phyloP scores from a whole-genome alignment of 177 flowering plant species.

The Telopea speciosissima region DNA sequence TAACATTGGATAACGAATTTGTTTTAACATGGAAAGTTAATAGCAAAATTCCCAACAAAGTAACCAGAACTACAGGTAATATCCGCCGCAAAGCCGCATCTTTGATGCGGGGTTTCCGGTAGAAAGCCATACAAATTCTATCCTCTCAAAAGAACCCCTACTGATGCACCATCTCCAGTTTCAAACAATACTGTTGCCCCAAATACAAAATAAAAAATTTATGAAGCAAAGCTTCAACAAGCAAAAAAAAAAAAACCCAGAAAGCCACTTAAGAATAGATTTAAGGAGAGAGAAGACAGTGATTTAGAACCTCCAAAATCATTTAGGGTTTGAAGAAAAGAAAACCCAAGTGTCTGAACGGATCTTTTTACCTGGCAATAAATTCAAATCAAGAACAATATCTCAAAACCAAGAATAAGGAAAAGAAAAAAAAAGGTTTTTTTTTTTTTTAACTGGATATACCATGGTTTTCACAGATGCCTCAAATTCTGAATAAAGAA shows the following conservation, averaged over 20 bases:
- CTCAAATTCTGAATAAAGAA: too few relatives aligned
- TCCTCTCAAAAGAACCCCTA: background rate
- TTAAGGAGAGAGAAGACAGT: slow-evolving; percentile 14
- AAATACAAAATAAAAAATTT: background rate
- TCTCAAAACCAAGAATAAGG: too few relatives aligned
- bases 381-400: too few relatives aligned
- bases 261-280: slow-evolving; percentile 18
- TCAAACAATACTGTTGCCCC: background rate
- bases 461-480: too few relatives aligned
- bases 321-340: slow-evolving; percentile 3
- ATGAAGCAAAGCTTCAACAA: background rate
- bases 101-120: slow-evolving; percentile 38
- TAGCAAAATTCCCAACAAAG: slow-evolving; percentile 34
- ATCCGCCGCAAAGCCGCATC: slow-evolving; percentile 42
- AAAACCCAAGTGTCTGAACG: slow-evolving; percentile 3
- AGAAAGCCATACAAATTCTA: slow-evolving; percentile 34
- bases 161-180: slow-evolving; percentile 1
- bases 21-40: slow-evolving; percentile 34
- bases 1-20: slow-evolving; percentile 22
- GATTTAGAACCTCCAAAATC: background rate
- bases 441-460: too few relatives aligned
- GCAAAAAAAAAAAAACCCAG: background rate
- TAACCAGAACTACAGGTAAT: slow-evolving; percentile 33
- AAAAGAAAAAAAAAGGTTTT: too few relatives aligned
- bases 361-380: background rate